These are phyloP conservation scores for Fusarium tricinctum DNA, from an alignment of 2,329 filamentous ascomycete genomes.

Conservation along the genomic window DNA sequence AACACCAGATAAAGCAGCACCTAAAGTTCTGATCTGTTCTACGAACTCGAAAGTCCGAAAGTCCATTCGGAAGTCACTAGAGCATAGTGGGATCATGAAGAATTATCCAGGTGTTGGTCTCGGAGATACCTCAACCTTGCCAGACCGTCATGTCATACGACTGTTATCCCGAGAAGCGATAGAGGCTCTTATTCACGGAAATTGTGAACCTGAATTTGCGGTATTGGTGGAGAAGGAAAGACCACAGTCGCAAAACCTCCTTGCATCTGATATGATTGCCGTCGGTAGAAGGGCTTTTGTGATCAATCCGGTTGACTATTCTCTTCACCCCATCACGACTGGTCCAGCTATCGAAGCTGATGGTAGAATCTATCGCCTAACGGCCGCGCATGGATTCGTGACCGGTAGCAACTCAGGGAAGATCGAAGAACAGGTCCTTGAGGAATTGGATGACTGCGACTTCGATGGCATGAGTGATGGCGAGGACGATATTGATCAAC, in stretches of 20 bases:
- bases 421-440: neutral
- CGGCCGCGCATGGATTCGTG: neutral
- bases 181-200: neutral
- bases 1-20: neutral
- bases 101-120: slow-evolving; percentile 1
- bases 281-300: neutral
- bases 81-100: rapidly evolving
- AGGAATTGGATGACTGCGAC: neutral
- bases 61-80: neutral
- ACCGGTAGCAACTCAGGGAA: neutral
- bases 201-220: neutral
- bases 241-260: neutral
- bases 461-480: neutral
- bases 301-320: neutral
- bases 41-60: neutral
- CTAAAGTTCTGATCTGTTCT: neutral
- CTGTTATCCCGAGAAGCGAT: neutral
- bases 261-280: rapidly evolving
- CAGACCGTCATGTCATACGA: neutral
- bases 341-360: neutral
- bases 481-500: neutral
- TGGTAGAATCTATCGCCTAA: neutral
- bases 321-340: neutral
- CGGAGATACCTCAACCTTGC: neutral
- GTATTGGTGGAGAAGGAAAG: neutral